phyloP scores from a whole-genome alignment of 2,329 filamentous ascomycete genomes.

The Ascochyta clinopodiicola region DNA sequence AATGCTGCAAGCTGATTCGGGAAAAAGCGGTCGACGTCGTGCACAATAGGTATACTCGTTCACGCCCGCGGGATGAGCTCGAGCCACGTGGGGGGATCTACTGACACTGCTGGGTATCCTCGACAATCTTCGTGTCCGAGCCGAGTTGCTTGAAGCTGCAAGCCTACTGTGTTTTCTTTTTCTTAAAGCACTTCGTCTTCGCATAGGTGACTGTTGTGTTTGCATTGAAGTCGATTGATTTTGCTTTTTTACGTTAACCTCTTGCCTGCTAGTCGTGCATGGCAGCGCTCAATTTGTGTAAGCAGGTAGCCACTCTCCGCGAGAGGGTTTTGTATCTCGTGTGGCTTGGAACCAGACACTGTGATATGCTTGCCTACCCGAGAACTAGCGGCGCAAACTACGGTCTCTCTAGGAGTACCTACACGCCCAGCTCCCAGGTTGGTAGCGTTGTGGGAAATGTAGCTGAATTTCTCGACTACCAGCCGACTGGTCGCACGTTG shows the following conservation, averaged over 20 bases:
- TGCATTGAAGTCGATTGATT: not conserved
- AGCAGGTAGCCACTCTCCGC: slow-evolving; percentile 11
- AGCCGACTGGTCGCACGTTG: not conserved
- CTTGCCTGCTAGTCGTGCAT: not conserved
- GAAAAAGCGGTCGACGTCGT: slow-evolving; percentile 12
- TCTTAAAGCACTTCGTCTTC: not conserved
- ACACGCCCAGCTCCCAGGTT: not conserved
- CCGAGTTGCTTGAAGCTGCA: slow-evolving; percentile 3
- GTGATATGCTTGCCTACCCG: slow-evolving; percentile 12
- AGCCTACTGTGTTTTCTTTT: not conserved
- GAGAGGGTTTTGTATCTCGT: slow-evolving; percentile 9
- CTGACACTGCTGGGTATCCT: slow-evolving; percentile 19
- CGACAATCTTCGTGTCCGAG: slow-evolving; percentile 11
- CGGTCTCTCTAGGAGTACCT: not conserved
- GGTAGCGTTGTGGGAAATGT: not conserved
- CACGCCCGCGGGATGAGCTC: slow-evolving; percentile 11
- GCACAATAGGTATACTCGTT: slow-evolving; percentile 8
- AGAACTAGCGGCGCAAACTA: slow-evolving; percentile 13
- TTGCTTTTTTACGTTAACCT: not conserved
- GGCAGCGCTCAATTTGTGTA: slow-evolving; percentile 1
- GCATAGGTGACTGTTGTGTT: slow-evolving; percentile 1
- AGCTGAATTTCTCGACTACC: slow-evolving; percentile 2
- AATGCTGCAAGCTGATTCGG: slow-evolving; percentile 3
- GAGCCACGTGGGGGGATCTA: slow-evolving; percentile 20
- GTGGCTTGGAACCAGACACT: not conserved